Evolutionary conservation across 2,329 filamentous ascomycete species (phyloP).

Genomic region (Aspergillus aculeatinus): DNA sequence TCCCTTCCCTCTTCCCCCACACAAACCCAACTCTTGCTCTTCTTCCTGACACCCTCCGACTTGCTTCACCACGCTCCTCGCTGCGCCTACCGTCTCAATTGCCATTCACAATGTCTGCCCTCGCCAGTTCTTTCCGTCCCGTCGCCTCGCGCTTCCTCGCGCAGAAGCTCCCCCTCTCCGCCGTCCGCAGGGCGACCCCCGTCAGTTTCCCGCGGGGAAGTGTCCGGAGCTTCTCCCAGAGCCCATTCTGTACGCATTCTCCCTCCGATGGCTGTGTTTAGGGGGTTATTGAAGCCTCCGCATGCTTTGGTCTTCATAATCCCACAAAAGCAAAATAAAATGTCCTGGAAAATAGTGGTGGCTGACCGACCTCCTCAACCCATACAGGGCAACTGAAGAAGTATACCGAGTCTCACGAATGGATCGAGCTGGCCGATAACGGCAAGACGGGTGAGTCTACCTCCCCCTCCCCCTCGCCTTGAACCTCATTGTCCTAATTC

Average conservation of each 20-base stretch:
- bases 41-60: conserved; percentile 7
- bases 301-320: neutral
- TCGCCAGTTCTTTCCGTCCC: conserved; percentile 38
- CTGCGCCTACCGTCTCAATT: conserved; percentile 6
- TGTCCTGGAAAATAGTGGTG: neutral
- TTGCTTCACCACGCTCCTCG: conserved; percentile 7
- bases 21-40: neutral
- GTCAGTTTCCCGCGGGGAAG: conserved; percentile 45
- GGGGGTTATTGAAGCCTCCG: conserved; percentile 10
- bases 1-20: neutral
- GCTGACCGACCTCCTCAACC: conserved; percentile 26
- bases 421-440: conserved; percentile 85
- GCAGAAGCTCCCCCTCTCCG: conserved; percentile 36
- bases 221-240: conserved; percentile 43
- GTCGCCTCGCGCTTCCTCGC: conserved; percentile 38
- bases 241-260: conserved; percentile 38
- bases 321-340: conserved; percentile 1
- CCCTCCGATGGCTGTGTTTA: neutral
- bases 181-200: conserved; percentile 33
- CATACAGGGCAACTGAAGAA: conserved; percentile 59
- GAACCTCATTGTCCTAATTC: too few species aligned
- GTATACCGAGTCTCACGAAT: conserved; percentile 98
- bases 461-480: neutral
- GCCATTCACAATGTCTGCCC: conserved; percentile 35
- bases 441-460: conserved; percentile 65